Evolutionary conservation across 164 flowering plant genomes (phyloP).

Genomic region (Chloranthus sessilifolius): DNA sequence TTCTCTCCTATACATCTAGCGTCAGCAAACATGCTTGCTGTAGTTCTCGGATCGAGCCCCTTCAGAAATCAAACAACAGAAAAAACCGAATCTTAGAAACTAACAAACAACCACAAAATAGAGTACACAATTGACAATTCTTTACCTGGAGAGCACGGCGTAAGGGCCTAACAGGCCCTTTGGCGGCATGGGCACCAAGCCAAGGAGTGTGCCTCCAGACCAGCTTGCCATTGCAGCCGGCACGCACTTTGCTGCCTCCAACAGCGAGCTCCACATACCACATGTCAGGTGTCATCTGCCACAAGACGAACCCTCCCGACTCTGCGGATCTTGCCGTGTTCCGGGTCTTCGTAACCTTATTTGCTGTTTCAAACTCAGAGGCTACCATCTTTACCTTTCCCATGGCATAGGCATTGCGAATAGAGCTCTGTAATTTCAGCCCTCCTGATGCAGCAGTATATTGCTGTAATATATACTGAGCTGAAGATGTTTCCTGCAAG

Average conservation of each 20-base stretch:
- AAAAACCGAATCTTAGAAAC: conserved; percentile 3
- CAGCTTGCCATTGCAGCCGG: conserved; percentile 60
- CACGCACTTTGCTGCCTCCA: conserved; percentile 64
- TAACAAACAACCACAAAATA: not conserved
- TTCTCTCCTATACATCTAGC: conserved; percentile 72
- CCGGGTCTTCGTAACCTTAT: conserved; percentile 44
- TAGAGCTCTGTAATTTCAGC: conserved; percentile 41
- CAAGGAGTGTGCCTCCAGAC: conserved; percentile 74
- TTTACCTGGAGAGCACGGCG: conserved; percentile 68
- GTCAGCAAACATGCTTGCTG: conserved; percentile 59
- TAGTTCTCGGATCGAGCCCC: conserved; percentile 70
- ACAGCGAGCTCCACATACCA: conserved; percentile 75
- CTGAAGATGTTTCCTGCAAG: conserved; percentile 53
- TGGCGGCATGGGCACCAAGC: conserved; percentile 68
- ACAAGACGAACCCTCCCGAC: conserved; percentile 54
- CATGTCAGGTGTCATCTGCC: conserved; percentile 74
- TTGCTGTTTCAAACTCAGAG: conserved; percentile 54
- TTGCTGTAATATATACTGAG: conserved; percentile 65
- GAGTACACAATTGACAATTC: not conserved
- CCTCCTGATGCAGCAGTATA: conserved; percentile 63
- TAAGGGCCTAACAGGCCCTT: conserved; percentile 66
- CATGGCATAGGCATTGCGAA: conserved; percentile 57
- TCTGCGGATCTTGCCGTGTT: conserved; percentile 44
- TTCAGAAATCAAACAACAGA: conserved; percentile 11
- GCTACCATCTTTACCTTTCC: conserved; percentile 66